Percentiles rank a stretch among this genome's conserved stretches.
phyloP scores from a whole-genome alignment of 192 early-diverging fungal species.

The Umbelopsis sp. region DNA sequence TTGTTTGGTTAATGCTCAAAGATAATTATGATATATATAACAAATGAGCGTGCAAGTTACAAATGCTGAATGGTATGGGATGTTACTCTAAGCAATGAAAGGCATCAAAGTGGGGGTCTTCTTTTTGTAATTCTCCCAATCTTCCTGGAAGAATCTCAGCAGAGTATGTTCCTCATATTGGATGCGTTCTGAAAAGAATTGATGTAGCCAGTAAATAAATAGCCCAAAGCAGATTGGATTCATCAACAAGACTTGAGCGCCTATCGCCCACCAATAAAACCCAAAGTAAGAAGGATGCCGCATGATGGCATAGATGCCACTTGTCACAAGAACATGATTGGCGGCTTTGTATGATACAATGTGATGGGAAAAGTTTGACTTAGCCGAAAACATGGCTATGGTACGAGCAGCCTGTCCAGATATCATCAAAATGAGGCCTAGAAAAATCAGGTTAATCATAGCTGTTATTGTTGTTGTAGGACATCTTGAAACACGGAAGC shows the following conservation, averaged over 20 bases:
- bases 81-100: constrained; percentile 46
- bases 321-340: constrained; percentile 80
- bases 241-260: constrained; percentile 73
- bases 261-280: constrained; percentile 90
- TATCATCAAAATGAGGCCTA: constrained; percentile 65
- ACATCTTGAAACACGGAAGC: not conserved
- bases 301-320: constrained; percentile 85
- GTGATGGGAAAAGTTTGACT: constrained; percentile 84
- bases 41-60: constrained; percentile 14
- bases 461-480: too few relatives aligned
- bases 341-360: constrained; percentile 69
- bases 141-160: constrained; percentile 78
- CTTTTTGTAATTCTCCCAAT: constrained; percentile 70
- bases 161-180: constrained; percentile 77
- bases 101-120: constrained; percentile 74
- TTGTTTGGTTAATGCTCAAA: not conserved
- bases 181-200: constrained; percentile 82
- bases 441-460: not conserved
- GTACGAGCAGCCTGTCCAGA: constrained; percentile 76
- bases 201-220: constrained; percentile 64
- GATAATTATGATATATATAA: not conserved
- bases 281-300: constrained; percentile 96
- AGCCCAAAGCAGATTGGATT: constrained; percentile 78
- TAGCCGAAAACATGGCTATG: constrained; percentile 90
- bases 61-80: not conserved